Percentiles rank a stretch among this genome's conserved stretches.
Conservation (phyloP, 2,329 filamentous ascomycete species). For the Ambrosiella beaveri region DNA sequence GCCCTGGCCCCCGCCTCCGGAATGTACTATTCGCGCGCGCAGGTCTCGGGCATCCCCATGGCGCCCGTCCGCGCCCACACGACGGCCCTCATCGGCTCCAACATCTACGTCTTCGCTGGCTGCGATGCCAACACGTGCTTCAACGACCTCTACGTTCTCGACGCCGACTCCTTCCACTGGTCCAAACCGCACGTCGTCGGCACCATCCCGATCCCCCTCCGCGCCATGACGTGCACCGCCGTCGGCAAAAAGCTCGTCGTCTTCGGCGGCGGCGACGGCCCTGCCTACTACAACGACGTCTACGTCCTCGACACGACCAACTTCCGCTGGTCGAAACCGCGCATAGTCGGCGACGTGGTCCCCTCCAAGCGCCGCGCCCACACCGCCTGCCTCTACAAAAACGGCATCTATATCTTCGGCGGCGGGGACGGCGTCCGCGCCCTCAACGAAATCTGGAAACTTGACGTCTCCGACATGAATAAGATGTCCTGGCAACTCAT, state of each 20-base stretch:
- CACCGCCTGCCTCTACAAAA: slow-evolving; percentile 55
- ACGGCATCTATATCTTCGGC: slow-evolving; percentile 55
- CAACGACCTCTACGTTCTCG: slow-evolving; percentile 51
- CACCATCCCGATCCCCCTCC: slow-evolving; percentile 45
- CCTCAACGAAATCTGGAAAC: slow-evolving; percentile 55
- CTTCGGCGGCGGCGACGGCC: slow-evolving; percentile 53
- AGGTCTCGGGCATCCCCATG: slow-evolving; percentile 43
- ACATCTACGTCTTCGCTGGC: slow-evolving; percentile 51
- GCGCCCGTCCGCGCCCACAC: slow-evolving; percentile 49
- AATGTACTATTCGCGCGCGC: slow-evolving; percentile 56
- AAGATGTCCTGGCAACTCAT: slow-evolving; percentile 55
- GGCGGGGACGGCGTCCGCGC: slow-evolving; percentile 54
- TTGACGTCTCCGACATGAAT: slow-evolving; percentile 47
- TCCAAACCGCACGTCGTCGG: slow-evolving; percentile 46
- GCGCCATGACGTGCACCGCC: slow-evolving; percentile 56
- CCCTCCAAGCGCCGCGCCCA: slow-evolving; percentile 49
- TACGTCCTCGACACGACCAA: slow-evolving; percentile 56
- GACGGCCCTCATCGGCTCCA: slow-evolving; percentile 47
- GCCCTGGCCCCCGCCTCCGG: slow-evolving; percentile 46
- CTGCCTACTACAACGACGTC: slow-evolving; percentile 54
- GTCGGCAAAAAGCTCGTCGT: slow-evolving; percentile 54
- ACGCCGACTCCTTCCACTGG: slow-evolving; percentile 55
- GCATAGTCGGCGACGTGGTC: slow-evolving; percentile 37
- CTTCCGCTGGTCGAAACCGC: slow-evolving; percentile 47
- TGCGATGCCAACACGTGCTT: slow-evolving; percentile 51